Evolutionary conservation across 78 protist genomes (phyloP).

Genomic region (Creolimax fragrantissima): DNA sequence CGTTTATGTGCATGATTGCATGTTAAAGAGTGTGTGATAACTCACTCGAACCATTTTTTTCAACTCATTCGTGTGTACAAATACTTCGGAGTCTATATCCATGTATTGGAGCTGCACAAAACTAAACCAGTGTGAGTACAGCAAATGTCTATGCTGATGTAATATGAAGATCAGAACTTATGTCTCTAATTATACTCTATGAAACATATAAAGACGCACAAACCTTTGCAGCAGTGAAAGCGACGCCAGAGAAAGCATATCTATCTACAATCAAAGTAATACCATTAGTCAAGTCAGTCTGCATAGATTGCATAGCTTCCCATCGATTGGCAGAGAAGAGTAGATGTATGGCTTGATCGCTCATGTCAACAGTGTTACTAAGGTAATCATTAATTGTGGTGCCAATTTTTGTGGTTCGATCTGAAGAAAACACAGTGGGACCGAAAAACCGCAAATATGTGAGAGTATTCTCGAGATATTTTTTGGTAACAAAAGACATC

Average conservation of each 20-base stretch:
- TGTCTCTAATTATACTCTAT: no score
- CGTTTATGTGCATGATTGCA: no score
- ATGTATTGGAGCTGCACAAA: no score
- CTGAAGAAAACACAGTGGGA: no score
- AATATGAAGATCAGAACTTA: no score
- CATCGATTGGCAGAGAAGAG: constrained; percentile 70
- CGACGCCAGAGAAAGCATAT: constrained; percentile 80
- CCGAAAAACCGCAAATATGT: no score
- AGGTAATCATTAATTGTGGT: constrained; percentile 63
- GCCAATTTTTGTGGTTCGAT: constrained; percentile 74
- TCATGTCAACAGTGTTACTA: constrained; percentile 32
- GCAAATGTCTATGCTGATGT: no score
- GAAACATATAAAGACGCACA: no score
- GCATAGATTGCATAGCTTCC: not conserved
- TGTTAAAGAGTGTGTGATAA: no score
- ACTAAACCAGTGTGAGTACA: no score
- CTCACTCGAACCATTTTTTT: no score
- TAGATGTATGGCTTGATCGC: constrained; percentile 70
- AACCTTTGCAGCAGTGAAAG: constrained; percentile 76
- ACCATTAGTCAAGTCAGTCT: constrained; percentile 42
- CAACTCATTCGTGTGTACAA: not conserved
- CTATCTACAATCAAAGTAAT: constrained; percentile 63
- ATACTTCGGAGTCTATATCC: not conserved
- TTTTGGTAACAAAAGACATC: not conserved
- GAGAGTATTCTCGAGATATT: no score